Conservation (phyloP, 257 asterid species). For the Nemophila menziesii region DNA sequence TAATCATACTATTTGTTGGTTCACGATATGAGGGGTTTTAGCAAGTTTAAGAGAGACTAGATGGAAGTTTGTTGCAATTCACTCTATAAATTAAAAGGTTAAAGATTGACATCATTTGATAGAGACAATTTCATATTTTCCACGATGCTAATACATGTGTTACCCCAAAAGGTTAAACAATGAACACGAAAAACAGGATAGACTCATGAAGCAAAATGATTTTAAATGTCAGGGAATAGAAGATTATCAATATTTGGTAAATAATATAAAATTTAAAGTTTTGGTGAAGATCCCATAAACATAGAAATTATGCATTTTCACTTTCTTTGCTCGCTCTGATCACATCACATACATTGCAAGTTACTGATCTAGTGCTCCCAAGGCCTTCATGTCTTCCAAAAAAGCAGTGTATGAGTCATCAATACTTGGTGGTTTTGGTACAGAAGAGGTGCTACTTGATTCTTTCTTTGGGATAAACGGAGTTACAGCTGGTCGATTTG, state of each 20-base stretch:
- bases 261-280: too few relatives aligned
- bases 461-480: constrained; percentile 34
- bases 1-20: too few relatives aligned
- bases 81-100: too few relatives aligned
- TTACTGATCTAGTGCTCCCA: constrained; percentile 70
- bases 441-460: constrained; percentile 19
- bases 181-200: neutral
- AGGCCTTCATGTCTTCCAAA: constrained; percentile 92
- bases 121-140: too few relatives aligned
- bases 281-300: neutral
- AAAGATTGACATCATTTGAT: too few relatives aligned
- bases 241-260: neutral
- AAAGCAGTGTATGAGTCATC: constrained; percentile 83
- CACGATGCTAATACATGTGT: too few relatives aligned
- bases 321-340: neutral
- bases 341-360: neutral
- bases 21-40: too few relatives aligned
- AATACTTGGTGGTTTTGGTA: constrained; percentile 56
- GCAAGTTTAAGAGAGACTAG: too few relatives aligned
- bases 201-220: neutral
- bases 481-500: constrained; percentile 30
- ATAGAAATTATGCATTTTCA: neutral
- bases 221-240: neutral
- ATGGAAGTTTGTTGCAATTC: too few relatives aligned
- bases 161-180: too few relatives aligned